phyloP scores from a whole-genome alignment of 148 eudicot species.

The Rhododendron simsii region DNA sequence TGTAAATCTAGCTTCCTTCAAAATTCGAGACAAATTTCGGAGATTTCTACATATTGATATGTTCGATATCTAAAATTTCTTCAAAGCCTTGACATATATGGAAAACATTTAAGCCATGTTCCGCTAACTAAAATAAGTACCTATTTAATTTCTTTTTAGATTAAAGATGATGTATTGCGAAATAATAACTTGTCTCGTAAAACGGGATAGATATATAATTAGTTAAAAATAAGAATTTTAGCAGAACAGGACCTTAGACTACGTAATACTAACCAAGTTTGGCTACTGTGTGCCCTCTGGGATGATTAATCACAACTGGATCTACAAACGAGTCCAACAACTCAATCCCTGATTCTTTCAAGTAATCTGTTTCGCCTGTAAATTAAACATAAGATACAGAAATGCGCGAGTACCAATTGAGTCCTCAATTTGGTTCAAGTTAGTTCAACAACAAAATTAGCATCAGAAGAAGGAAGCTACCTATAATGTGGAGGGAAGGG shows the following conservation, averaged over 20 bases:
- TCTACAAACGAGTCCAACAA: constrained; percentile 18
- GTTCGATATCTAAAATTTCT: not conserved
- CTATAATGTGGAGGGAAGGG: constrained; percentile 41
- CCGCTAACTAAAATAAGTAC: too few relatives aligned
- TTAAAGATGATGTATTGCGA: too few relatives aligned
- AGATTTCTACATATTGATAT: not conserved
- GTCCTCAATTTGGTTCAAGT: not conserved
- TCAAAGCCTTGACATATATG: not conserved
- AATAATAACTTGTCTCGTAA: too few relatives aligned
- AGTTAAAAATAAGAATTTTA: too few relatives aligned
- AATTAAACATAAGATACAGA: not conserved
- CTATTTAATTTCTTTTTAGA: too few relatives aligned
- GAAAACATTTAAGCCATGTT: not conserved
- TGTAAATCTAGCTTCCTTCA: not conserved
- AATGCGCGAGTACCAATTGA: not conserved
- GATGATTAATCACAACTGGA: constrained; percentile 16
- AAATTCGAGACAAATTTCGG: not conserved
- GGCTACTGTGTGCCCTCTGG: constrained; percentile 16
- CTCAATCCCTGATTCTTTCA: constrained; percentile 4
- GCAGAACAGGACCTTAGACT: not conserved
- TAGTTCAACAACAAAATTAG: not conserved
- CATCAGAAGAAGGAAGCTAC: constrained; percentile 4
- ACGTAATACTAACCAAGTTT: constrained; percentile 21
- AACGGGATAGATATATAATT: too few relatives aligned
- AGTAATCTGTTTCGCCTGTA: constrained; percentile 15